Base-by-base conservation (phyloP, 768 basidiomycete genomes). In the Rickenella mellea region DNA sequence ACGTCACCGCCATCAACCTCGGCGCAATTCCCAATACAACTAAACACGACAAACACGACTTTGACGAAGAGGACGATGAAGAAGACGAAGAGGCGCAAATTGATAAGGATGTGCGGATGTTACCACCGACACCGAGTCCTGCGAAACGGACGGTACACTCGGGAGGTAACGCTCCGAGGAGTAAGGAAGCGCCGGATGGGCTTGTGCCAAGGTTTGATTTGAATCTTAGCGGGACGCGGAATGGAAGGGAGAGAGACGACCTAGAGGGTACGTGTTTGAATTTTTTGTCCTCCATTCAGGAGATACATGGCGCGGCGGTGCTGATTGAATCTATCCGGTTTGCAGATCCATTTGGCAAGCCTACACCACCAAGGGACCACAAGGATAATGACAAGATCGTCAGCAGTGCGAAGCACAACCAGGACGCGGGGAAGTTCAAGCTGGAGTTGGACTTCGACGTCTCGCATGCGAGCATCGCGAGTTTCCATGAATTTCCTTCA, bases 101-200 rank as follows among this genome's bases (percentile, higher is more conserved):
- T 5, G 70, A 68, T 12, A 53, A 55, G 36, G 69, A 71, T 41
- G 55, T 69, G 12, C 56, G 56, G 25, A 66, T 67, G 60, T 58
- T 72, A 9, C 72, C 73, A 22, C 70, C 71, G 1, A 73, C 71
- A 3, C 73, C 73, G 5, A 71, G 68, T 14, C 71, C 71, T 1
- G 56, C 63, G 12, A 68, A 22, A 19, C 19, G 24, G 33, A 36
- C 19, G 15, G 33, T 22, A 3, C 24, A 17, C 4, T 17, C 19
- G 15, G 19, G 24, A 6, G 33, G 11, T 11, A 15, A 36, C 3
- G n/a, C n/a, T n/a, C n/a, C n/a, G n/a, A 17, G 33, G 19, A 19
- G 19, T 3, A 8, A 41, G 42, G 17, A 63, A 64, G 41, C 53
- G 50, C 6, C 58, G 64, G 9, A 48, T 70, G 10, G 19, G 24